These are phyloP conservation scores for Kwoniella botswanensis DNA, from an alignment of 768 basidiomycete species.

Conservation along the genomic window DNA sequence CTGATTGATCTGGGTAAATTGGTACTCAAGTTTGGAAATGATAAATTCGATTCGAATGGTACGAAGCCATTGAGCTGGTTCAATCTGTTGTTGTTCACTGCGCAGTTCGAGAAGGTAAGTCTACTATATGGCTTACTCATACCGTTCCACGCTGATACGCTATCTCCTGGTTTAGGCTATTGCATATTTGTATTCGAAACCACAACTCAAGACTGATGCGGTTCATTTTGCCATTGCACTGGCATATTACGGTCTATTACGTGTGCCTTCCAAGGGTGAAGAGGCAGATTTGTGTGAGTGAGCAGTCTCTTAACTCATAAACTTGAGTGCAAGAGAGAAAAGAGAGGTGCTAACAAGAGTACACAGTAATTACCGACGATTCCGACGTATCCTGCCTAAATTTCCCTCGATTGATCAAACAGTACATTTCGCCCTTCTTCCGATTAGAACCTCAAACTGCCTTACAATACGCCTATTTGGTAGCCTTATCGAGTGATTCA, in stretches of 20 bases:
- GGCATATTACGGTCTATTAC: slow-evolving; percentile 88
- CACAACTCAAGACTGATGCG: slow-evolving; percentile 86
- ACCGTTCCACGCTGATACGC: neutral
- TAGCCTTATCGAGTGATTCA: slow-evolving; percentile 78
- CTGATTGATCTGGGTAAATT: slow-evolving; percentile 56
- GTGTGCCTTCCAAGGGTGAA: slow-evolving; percentile 79
- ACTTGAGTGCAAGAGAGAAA: neutral
- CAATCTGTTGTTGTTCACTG: slow-evolving; percentile 81
- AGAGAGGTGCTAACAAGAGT: neutral
- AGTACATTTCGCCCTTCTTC: slow-evolving; percentile 89
- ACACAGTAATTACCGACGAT: slow-evolving; percentile 32
- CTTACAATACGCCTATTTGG: slow-evolving; percentile 89
- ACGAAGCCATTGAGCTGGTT: slow-evolving; percentile 63
- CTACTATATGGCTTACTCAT: too few species aligned
- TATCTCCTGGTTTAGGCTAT: slow-evolving; percentile 68
- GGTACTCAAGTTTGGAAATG: slow-evolving; percentile 58
- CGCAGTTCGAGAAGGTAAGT: slow-evolving; percentile 88
- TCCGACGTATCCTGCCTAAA: slow-evolving; percentile 62
- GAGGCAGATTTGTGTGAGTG: slow-evolving; percentile 68
- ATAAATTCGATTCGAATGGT: slow-evolving; percentile 64
- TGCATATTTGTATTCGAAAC: slow-evolving; percentile 84
- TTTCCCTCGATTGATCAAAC: slow-evolving; percentile 83
- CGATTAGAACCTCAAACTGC: slow-evolving; percentile 93
- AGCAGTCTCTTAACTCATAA: neutral
- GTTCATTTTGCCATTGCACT: slow-evolving; percentile 91